phyloP scores from a whole-genome alignment of 768 basidiomycete species.

The Roridomyces roridus region DNA sequence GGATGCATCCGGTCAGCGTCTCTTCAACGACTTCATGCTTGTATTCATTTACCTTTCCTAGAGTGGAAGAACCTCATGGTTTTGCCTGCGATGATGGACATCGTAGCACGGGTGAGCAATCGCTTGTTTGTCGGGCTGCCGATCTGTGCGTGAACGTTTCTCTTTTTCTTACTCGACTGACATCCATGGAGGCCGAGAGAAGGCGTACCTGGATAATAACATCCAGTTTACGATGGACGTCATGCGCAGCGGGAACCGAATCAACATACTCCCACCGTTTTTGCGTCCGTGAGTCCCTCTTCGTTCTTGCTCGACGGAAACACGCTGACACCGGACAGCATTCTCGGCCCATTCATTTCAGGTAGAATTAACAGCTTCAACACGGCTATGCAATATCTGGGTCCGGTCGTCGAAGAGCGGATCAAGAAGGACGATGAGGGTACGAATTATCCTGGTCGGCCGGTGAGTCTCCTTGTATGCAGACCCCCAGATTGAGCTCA shows the following conservation, averaged over 20 bases:
- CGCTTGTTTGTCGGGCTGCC: slow-evolving; percentile 35
- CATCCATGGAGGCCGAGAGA: slow-evolving; percentile 30
- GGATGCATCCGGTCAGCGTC: slow-evolving; percentile 7
- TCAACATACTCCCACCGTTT: slow-evolving; percentile 8
- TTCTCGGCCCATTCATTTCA: slow-evolving; percentile 9
- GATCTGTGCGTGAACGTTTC: slow-evolving; percentile 22
- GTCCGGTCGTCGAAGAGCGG: slow-evolving; percentile 7
- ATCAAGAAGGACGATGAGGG: slow-evolving; percentile 16
- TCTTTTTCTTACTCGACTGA: no score
- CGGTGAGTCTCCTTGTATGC: background rate
- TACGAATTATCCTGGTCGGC: slow-evolving; percentile 11
- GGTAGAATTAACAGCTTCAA: background rate
- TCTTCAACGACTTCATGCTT: background rate
- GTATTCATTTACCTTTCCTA: background rate
- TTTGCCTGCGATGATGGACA: slow-evolving; percentile 20
- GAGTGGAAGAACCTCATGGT: slow-evolving; percentile 27
- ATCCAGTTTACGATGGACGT: slow-evolving; percentile 16
- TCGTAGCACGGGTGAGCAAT: slow-evolving; percentile 31
- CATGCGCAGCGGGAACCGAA: background rate
- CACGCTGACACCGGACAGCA: background rate
- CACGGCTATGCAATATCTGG: background rate
- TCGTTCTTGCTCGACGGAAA: background rate
- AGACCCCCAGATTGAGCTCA: no score
- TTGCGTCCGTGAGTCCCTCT: slow-evolving; percentile 13
- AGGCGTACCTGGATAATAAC: slow-evolving; percentile 21